Evolutionary conservation across 2,329 filamentous ascomycete genomes (phyloP).

Genomic region (Pseudovirgaria hyperparasitica): DNA sequence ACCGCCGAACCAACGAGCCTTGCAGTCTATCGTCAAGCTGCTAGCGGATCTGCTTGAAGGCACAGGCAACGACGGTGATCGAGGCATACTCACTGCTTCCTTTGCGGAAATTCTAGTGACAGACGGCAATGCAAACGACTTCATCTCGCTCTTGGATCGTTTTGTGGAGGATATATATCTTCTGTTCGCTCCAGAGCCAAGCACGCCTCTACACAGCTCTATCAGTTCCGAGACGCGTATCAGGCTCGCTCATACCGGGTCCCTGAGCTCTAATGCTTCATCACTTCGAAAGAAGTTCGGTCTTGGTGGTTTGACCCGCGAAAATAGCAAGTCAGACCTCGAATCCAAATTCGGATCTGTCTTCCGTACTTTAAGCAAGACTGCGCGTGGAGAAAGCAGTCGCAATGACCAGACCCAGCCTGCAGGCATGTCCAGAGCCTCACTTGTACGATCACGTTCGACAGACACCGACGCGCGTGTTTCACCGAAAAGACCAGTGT

Average conservation of each 20-base stretch:
- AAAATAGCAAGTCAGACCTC: slow-evolving; percentile 63
- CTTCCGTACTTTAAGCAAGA: slow-evolving; percentile 83
- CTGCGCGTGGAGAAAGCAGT: slow-evolving; percentile 26
- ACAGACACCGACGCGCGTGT: slow-evolving; percentile 51
- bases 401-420: slow-evolving; percentile 46
- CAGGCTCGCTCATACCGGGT: slow-evolving; percentile 54
- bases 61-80: slow-evolving; percentile 80
- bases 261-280: slow-evolving; percentile 73
- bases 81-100: slow-evolving; percentile 73
- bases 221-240: slow-evolving; percentile 44
- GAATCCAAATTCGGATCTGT: slow-evolving; percentile 62
- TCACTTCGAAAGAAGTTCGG: slow-evolving; percentile 77
- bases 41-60: slow-evolving; percentile 79
- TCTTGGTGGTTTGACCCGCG: slow-evolving; percentile 60
- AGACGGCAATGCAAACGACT: slow-evolving; percentile 64
- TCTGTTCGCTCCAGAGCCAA: slow-evolving; percentile 52
- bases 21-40: slow-evolving; percentile 72
- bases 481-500: slow-evolving; percentile 39
- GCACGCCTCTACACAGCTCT: slow-evolving; percentile 42
- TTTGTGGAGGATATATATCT: slow-evolving; percentile 81
- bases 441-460: slow-evolving; percentile 57
- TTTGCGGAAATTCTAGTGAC: slow-evolving; percentile 79
- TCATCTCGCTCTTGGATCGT: slow-evolving; percentile 78
- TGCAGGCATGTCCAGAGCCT: slow-evolving; percentile 52
- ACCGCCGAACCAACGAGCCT: slow-evolving; percentile 57